Evolutionary conservation across 345 rosid species (phyloP), one percentile per base, ranked within the genome.

Genomic region (Zanthoxylum bungeanum): DNA sequence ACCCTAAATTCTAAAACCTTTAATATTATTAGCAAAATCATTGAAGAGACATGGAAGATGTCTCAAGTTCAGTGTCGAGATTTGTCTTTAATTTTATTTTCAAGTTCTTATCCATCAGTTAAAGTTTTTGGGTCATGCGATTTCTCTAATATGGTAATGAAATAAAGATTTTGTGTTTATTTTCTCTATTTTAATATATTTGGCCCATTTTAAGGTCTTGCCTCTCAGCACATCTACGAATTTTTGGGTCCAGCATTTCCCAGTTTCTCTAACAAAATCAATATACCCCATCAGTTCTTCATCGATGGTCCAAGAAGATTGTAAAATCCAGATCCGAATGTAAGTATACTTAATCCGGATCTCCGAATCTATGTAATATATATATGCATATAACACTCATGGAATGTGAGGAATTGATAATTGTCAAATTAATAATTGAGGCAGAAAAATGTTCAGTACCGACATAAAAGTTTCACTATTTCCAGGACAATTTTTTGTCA

Each of bases 391-490:
- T 52, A 27, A 42, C 25, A 68, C 37, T 68, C 66, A 64, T 71
- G 30, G 83, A 70, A 70, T 76, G 50, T 75, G 76, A 52, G 51
- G 83, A 79, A 79, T 44, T 63, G 82, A 73, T 53, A 39, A 37
- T 16, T n/a, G n/a, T n/a, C n/a, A n/a, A 47, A 64, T 77, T 49
- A 71, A 77, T 74, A 56, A 71, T 57, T 44, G 80, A 67, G 60
- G 56, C 59, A 16, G 33, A 24, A 70, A 60, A 72, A 39, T 58
- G 27, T 53, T 75, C 61, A 56, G 52, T 75, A 69, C 81, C 79
- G 77, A 77, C 79, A 81, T 25, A 31, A 28, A n/a, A 56, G 39
- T 44, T 73, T 46, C 60, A 68, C 60, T 71, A 25, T 64, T 64
- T 57, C 56, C 17, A 27, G 37, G 55, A 44, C 75, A 63, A 0